Conservation (phyloP, 2,329 filamentous ascomycete species). For the Clonostachys byssicola region DNA sequence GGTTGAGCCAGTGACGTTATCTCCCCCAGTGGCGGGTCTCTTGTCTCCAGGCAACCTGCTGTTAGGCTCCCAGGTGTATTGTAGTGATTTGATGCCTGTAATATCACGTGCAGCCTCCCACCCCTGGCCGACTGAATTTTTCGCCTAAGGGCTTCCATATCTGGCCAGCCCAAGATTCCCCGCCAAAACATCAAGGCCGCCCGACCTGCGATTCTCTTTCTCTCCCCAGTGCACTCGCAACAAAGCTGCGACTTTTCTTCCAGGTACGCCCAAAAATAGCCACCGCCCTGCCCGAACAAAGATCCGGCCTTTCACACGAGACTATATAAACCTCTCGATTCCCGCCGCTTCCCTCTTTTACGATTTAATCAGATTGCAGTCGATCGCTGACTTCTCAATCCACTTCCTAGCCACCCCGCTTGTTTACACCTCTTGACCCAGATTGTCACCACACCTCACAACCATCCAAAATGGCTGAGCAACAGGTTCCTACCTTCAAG, state of each 20-base stretch:
- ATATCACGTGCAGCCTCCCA: slow-evolving; percentile 9
- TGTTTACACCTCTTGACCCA: slow-evolving; percentile 29
- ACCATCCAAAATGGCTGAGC: slow-evolving; percentile 57
- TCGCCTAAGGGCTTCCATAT: slow-evolving; percentile 29
- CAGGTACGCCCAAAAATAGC: neutral
- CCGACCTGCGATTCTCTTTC: neutral
- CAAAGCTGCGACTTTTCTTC: neutral
- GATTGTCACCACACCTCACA: slow-evolving; percentile 7
- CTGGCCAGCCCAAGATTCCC: slow-evolving; percentile 3
- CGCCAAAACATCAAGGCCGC: neutral
- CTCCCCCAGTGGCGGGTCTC: neutral
- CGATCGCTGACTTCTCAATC: too few relatives aligned
- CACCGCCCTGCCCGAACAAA: too few relatives aligned
- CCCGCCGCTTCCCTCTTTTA: neutral
- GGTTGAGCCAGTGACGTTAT: neutral
- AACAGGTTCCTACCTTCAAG: slow-evolving; percentile 84
- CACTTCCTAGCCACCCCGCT: slow-evolving; percentile 26
- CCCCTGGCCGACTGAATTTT: slow-evolving; percentile 34
- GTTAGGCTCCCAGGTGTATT: neutral
- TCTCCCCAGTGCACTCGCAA: neutral
- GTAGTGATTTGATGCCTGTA: neutral
- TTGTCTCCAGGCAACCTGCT: neutral
- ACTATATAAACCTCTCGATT: neutral
- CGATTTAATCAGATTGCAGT: too few relatives aligned
- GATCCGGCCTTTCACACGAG: too few relatives aligned